Conservation (phyloP, 192 early-diverging fungal species). For the Rhizophagus prolifer region DNA sequence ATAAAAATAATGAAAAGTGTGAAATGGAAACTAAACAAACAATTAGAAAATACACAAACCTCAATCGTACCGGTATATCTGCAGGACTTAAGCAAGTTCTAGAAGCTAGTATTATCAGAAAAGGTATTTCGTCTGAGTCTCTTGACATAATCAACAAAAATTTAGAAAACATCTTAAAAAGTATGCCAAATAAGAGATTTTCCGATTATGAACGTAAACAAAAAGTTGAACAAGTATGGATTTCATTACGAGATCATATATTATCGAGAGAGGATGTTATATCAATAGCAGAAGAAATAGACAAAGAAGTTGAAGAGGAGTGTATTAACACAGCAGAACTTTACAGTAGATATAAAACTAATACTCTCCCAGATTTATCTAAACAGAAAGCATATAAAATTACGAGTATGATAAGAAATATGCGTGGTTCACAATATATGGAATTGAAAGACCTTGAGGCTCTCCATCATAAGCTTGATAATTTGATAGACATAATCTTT, state of each 20-base stretch:
- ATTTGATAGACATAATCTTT: not conserved
- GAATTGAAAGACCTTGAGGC: not conserved
- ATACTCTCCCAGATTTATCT: not conserved
- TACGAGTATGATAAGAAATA: not conserved
- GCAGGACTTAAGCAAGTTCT: slow-evolving; percentile 4
- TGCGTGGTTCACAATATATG: not conserved
- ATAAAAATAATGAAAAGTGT: slow-evolving; percentile 3
- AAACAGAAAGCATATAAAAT: not conserved
- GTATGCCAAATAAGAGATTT: not conserved
- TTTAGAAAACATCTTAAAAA: not conserved
- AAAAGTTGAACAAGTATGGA: slow-evolving; percentile 15
- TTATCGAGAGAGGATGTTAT: not conserved
- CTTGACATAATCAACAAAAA: too few relatives aligned
- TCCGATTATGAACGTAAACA: slow-evolving; percentile 9
- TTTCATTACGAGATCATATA: not conserved
- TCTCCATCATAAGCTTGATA: not conserved
- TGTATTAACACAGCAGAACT: not conserved
- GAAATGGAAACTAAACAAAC: slow-evolving; percentile 13
- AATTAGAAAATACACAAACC: not conserved
- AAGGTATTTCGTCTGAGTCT: slow-evolving; percentile 3
- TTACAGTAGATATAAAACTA: not conserved
- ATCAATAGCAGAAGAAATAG: slow-evolving; percentile 6
- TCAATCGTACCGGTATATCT: not conserved
- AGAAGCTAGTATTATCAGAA: slow-evolving; percentile 1
- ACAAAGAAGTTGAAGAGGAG: slow-evolving; percentile 1